phyloP scores from a whole-genome alignment of 2,329 filamentous ascomycete genomes.

The Ophiostoma tasmaniense region DNA sequence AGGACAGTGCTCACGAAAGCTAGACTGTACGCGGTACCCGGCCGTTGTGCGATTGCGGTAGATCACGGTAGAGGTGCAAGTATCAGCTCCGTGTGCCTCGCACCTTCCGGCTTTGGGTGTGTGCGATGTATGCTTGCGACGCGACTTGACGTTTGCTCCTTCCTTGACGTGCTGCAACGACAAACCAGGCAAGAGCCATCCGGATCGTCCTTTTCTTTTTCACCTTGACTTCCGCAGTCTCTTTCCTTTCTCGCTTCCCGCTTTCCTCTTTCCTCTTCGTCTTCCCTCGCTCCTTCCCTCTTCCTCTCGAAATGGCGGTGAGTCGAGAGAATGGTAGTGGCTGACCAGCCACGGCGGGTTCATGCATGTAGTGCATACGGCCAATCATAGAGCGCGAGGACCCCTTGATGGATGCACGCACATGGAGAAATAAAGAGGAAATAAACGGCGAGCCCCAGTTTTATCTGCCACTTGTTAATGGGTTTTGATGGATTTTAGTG shows the following conservation, averaged over 20 bases:
- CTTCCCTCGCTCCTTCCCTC: background rate
- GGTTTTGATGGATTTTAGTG: background rate
- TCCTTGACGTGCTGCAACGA: background rate
- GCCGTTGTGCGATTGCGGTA: background rate
- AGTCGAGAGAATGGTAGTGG: constrained; percentile 17
- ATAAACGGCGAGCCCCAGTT: constrained; percentile 16
- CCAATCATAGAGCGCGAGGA: constrained; percentile 14
- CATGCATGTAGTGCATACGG: constrained; percentile 17
- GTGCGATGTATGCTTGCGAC: background rate
- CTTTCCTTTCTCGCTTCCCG: background rate
- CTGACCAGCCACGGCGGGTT: constrained; percentile 21
- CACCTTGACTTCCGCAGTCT: background rate
- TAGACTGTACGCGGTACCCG: background rate
- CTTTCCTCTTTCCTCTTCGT: background rate
- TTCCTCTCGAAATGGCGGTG: constrained; percentile 19
- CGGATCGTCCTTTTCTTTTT: background rate
- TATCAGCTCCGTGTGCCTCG: background rate
- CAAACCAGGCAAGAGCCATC: constrained; percentile 1
- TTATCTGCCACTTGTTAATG: background rate
- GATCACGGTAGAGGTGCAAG: background rate
- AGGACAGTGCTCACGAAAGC: background rate
- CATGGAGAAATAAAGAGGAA: constrained; percentile 18
- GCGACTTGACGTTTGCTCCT: background rate
- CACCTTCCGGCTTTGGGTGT: background rate
- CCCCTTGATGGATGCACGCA: constrained; percentile 17